Evolutionary conservation across 1,284 basidiomycete genomes (phyloP), one percentile per base, ranked within the genome.

Genomic region (Sporisorium graminicola): DNA sequence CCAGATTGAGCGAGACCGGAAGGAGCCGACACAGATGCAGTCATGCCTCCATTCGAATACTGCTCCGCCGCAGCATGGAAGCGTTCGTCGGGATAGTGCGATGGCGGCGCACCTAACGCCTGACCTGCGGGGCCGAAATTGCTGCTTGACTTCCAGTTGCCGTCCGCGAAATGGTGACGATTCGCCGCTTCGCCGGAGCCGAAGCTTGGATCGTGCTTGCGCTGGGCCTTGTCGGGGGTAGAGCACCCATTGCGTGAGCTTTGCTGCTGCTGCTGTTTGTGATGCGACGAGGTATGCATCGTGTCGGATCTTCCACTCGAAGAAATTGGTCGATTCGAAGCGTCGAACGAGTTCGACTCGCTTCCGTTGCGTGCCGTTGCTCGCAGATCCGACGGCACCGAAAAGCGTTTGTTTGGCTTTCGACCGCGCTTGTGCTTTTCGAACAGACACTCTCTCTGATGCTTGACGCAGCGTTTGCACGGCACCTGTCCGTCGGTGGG

Each of bases 371-470:
- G 58, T 37, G 51, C 66, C 18, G 37, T 63, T 33, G 52, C 35
- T 24, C 67, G 66, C 16, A 75, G 64, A 55, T 75, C 73, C 43
- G 67, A 57, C n/a, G 73, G 73, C 18, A 75, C 73, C 57, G 73
- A 75, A 27, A 75, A 71, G 56, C 73, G 68, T 47, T 76, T 76
- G 59, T 76, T 76, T 8, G 79, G 79, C 58, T 81, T 81, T 20
- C 79, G 60, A 29, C 79, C 79, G 40, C 79, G 69, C 44, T 76
- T 69, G 59, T 81, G 79, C 74, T 81, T 81, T 47, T 81, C 79
- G 53, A 81, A 81, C 14, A 79, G 64, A 50, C 79, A 81, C 55
- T 80, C 78, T 37, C 67, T 52, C 24, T 80, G 77, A 58, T 82
- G 74, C 31, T 78, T 65, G 24, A 77, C 65, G 35, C 78, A 82